These are phyloP conservation scores for Ensete glaucum DNA, from an alignment of 176 grass and related monocot species.

Conservation along the genomic window DNA sequence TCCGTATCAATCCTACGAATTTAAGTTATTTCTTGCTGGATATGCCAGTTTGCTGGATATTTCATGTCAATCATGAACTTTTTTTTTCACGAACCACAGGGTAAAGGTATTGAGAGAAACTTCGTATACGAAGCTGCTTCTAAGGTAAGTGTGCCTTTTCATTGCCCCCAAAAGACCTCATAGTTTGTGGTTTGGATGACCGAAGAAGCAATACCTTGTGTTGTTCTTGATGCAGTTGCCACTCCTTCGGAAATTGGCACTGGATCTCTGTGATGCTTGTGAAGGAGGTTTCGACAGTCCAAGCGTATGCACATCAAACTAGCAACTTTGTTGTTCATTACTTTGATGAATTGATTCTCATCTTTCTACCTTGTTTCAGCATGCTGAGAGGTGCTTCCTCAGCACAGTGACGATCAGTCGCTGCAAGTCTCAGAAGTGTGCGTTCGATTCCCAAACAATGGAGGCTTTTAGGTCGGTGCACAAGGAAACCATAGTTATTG, in stretches of 20 bases:
- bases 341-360: neutral
- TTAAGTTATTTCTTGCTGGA: too few relatives aligned
- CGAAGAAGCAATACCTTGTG: neutral
- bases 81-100: conserved; percentile 30
- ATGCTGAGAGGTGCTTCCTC: conserved; percentile 30
- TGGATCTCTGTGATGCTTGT: conserved; percentile 75
- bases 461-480: conserved; percentile 38
- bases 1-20: too few relatives aligned
- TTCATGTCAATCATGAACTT: neutral
- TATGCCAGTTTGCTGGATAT: too few relatives aligned
- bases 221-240: conserved; percentile 38
- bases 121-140: conserved; percentile 44
- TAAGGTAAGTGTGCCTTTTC: conserved; percentile 29
- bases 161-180: neutral
- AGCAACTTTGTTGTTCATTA: neutral
- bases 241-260: conserved; percentile 40
- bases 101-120: conserved; percentile 54
- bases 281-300: conserved; percentile 67
- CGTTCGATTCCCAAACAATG: conserved; percentile 24
- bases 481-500: conserved; percentile 64
- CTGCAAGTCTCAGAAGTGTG: conserved; percentile 43
- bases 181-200: neutral
- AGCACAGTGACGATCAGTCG: conserved; percentile 54
- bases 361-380: conserved; percentile 5
- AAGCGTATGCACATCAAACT: conserved; percentile 26